These are phyloP conservation scores for Stromatinia cepivora DNA, from an alignment of 2,329 filamentous ascomycete species.

Conservation along the genomic window DNA sequence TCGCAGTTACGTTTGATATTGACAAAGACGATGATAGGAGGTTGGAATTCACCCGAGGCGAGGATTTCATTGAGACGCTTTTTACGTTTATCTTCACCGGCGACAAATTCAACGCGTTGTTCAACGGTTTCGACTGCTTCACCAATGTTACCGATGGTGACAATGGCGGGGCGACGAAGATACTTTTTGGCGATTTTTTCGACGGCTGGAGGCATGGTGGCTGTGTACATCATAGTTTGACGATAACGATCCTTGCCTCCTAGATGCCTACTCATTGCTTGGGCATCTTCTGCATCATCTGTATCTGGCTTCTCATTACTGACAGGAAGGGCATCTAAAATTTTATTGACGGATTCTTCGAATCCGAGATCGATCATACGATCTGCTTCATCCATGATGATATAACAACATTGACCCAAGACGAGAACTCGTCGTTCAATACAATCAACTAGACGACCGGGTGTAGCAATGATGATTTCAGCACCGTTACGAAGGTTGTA, in stretches of 20 bases:
- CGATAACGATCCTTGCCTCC: constrained; percentile 78
- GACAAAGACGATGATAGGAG: constrained; percentile 98
- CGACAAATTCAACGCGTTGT: constrained; percentile 89
- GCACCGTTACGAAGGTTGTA: constrained; percentile 88
- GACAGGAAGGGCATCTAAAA: constrained; percentile 89
- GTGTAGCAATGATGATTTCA: constrained; percentile 98
- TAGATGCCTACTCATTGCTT: constrained; percentile 79
- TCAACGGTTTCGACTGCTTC: constrained; percentile 98
- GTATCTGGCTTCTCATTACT: constrained; percentile 93
- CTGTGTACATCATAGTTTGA: constrained; percentile 99
- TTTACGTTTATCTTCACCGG: constrained; percentile 93
- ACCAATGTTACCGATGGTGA: constrained; percentile 90
- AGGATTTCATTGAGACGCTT: constrained; percentile 93
- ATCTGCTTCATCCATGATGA: constrained; percentile 99
- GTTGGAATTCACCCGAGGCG: constrained; percentile 71
- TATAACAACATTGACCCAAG: constrained; percentile 93
- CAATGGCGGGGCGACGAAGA: constrained; percentile 85
- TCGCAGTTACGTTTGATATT: constrained; percentile 99
- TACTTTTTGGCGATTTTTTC: constrained; percentile 98
- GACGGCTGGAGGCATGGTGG: constrained; percentile 90
- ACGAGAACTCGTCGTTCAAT: constrained; percentile 92
- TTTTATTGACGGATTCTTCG: constrained; percentile 96
- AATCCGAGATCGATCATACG: constrained; percentile 99
- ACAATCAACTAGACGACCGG: constrained; percentile 93
- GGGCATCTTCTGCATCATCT: constrained; percentile 83